Evolutionary conservation across 2,329 filamentous ascomycete genomes (phyloP), one percentile per base, ranked within the genome.

Genomic region (Sclerotinia minor): DNA sequence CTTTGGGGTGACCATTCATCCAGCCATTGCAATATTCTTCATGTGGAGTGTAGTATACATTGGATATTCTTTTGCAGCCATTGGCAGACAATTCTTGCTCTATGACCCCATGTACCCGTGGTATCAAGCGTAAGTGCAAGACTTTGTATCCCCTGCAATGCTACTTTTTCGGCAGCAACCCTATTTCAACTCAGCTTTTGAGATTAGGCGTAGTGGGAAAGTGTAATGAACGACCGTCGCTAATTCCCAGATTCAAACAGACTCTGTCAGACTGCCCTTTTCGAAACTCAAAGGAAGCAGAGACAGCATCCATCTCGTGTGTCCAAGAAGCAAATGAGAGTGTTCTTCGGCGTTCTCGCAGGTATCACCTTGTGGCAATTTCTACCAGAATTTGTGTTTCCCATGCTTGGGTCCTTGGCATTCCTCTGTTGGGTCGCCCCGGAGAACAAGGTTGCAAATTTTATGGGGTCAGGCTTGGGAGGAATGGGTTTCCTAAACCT

Each of bases 341-440:
- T 87, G 1, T 88, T 88, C 76, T 87, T 87, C 76, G 75, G 79
- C 13, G 80, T 82, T 0, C 77, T 88, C 0, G 68, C 82, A 0
- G 85, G 79, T 5, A 80, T 87, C 65, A 85, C 82, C 0, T 71
- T 86, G 0, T 89, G 86, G 86, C 85, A 89, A 68, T 88, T 88
- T 69, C 76, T 88, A 0, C 86, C 86, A 0, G 85, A 88, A 73
- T 88, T 82, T 64, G 80, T 83, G 1, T 88, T 88, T 67, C 85
- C 85, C 0, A 84, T 88, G 74, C 79, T 86, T 1, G 84, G 82
- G 9, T 87, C 86, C 0, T 78, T 88, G 9, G 85, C 86, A 2
- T 87, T 88, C 63, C 79, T 88, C 6, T 89, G 86, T 77, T 88
- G 86, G 86, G 84, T 89, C 2, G 85, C 86, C 2, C 85, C 85